Evolutionary conservation across 768 basidiomycete genomes (phyloP), one percentile per base, ranked within the genome.

Genomic region (Chiua virens): DNA sequence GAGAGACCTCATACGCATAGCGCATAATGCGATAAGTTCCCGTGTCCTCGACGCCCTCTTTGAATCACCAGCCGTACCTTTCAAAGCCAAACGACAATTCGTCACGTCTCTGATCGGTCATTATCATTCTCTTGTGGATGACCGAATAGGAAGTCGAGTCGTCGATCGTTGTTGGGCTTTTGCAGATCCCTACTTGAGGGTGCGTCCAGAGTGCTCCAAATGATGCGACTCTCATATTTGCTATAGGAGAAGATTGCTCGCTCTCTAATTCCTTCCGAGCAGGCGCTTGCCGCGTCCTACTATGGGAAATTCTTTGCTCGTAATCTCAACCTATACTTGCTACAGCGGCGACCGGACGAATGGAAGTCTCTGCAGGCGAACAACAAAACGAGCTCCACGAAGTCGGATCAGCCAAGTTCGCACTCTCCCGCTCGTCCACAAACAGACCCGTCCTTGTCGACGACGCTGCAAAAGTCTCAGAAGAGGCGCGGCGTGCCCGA

Each of bases 111-210:
- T 96, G 62, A 79, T 93, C 35, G 90, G 86, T 7, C 79, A 86
- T 52, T 97, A 86, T 69, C 85, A 87, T 63, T 64, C 73, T 27
- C 82, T 99, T 30, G 89, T 89, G 6, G 89, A 95, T 64, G 92
- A 98, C 65, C 83, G 88, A 40, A 83, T 97, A 55, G 97, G 97
- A 40, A 92, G 90, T 60, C 79, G 92, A 42, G 85, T 98, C 1
- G 90, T 82, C 5, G 96, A 95, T 61, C 83, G 87, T n/a, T 90
- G 88, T 57, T 98, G 93, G 92, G 82, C 79, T 1, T 83, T 81
- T 54, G 86, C 89, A n/a, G 97, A 99, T 71, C 86, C 91, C 1
- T 98, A 89, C 70, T 79, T 97, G 57, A 94, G 89, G 75, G 93
- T 94, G 54, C 21, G 54, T 43, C n/a, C 25, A 41, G 15, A 32